Evolutionary conservation across 2,329 filamentous ascomycete genomes (phyloP).

Genomic region (Zasmidium angulare): DNA sequence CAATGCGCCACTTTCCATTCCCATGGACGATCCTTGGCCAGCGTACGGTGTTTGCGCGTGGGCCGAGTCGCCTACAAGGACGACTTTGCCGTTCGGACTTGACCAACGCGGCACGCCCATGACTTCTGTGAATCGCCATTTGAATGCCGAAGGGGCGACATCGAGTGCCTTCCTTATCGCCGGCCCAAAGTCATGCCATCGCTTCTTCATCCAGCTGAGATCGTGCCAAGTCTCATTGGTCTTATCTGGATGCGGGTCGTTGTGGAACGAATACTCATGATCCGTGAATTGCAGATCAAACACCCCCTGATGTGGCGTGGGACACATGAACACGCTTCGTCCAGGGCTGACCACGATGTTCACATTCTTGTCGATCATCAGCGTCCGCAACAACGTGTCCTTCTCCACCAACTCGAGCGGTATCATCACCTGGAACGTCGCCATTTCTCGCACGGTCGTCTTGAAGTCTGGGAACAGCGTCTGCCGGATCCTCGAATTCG

Average conservation of each 20-base stretch:
- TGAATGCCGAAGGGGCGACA: neutral
- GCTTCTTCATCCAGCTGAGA: neutral
- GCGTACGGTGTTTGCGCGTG: constrained; percentile 4
- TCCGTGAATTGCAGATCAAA: constrained; percentile 4
- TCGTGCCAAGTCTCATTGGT: neutral
- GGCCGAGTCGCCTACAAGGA: constrained; percentile 4
- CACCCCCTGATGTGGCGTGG: constrained; percentile 1
- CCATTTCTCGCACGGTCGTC: neutral
- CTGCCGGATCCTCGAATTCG: constrained; percentile 1
- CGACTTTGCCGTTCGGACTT: constrained; percentile 2
- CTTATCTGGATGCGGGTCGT: neutral
- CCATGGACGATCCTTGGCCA: constrained; percentile 9
- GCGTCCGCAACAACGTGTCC: neutral
- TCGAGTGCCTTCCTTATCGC: constrained; percentile 3
- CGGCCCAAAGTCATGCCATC: constrained; percentile 1
- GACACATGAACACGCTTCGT: neutral
- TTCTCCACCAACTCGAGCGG: constrained; percentile 2
- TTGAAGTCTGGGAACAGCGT: constrained; percentile 4
- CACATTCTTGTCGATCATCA: neutral
- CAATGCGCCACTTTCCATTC: constrained; percentile 6
- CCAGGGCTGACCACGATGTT: constrained; percentile 1
- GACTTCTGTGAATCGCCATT: constrained; percentile 8
- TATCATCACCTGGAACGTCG: constrained; percentile 3
- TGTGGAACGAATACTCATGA: constrained; percentile 1
- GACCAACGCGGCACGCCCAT: constrained; percentile 5